Evolutionary conservation across 2,329 filamentous ascomycete genomes (phyloP).

Genomic region (Chaetomiaceae sp.): DNA sequence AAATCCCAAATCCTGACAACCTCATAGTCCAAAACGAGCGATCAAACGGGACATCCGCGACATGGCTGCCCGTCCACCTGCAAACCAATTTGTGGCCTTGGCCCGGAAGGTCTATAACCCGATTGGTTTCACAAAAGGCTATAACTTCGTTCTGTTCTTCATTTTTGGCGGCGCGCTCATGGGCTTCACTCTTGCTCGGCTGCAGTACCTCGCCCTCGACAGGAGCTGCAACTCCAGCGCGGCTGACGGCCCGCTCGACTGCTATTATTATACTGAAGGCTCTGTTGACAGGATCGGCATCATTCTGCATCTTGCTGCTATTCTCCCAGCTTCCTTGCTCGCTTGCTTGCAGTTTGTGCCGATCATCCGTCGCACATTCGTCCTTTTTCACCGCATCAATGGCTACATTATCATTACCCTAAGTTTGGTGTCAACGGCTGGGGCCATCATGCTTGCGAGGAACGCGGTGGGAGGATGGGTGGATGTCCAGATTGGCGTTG

Average conservation of each 20-base stretch:
- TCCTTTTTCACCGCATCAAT: conserved; percentile 56
- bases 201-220: conserved; percentile 44
- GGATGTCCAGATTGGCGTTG: conserved; percentile 44
- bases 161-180: conserved; percentile 44
- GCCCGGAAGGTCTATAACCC: conserved; percentile 38
- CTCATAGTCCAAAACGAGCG: too few relatives aligned
- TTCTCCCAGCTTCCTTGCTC: conserved; percentile 45
- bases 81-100: background rate
- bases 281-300: conserved; percentile 37
- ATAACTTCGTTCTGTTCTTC: conserved; percentile 54
- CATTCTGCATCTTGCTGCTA: conserved; percentile 41
- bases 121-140: conserved; percentile 52
- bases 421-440: conserved; percentile 41
- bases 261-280: conserved; percentile 36
- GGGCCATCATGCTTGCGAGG: conserved; percentile 50
- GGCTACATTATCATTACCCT: conserved; percentile 54
- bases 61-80: background rate
- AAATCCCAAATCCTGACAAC: too few relatives aligned
- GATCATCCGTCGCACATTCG: conserved; percentile 41
- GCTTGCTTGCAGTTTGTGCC: conserved; percentile 48
- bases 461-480: conserved; percentile 51
- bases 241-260: conserved; percentile 30
- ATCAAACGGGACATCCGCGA: too few relatives aligned
- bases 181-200: conserved; percentile 45
- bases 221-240: conserved; percentile 29